phyloP scores from a whole-genome alignment of 139 green algal species.

The Yamagishiella unicocca region DNA sequence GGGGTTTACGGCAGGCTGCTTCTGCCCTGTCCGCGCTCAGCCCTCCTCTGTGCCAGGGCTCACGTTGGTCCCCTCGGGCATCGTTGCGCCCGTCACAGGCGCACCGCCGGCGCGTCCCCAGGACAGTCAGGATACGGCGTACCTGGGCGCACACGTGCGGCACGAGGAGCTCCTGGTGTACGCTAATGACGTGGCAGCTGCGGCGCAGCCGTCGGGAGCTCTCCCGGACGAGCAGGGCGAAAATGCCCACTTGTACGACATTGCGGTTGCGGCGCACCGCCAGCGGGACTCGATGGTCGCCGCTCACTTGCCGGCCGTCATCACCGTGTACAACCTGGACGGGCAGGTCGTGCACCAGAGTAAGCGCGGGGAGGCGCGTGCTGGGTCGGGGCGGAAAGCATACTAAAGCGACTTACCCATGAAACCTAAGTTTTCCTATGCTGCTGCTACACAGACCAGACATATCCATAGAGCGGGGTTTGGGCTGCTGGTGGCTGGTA shows the following conservation, averaged over 20 bases:
- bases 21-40: no score
- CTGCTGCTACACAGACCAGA: neutral
- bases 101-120: neutral
- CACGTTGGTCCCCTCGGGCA: neutral
- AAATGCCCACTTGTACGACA: neutral
- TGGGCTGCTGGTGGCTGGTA: neutral
- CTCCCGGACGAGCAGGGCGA: neutral
- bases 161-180: neutral
- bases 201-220: neutral
- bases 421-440: neutral
- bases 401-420: neutral
- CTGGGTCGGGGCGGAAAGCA: neutral
- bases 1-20: no score
- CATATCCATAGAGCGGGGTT: neutral
- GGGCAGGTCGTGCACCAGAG: constrained; percentile 52
- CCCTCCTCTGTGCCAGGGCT: no score
- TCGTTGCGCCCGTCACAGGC: neutral
- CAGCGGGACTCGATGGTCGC: constrained; percentile 54
- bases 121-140: neutral
- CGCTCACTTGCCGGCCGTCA: constrained; percentile 41
- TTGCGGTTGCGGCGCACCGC: neutral
- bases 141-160: neutral
- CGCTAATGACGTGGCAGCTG: neutral
- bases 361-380: neutral
- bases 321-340: constrained; percentile 43